Percentiles rank a stretch among this genome's conserved stretches.
Conservation (phyloP, 495 filamentous ascomycete species). For the Daldinia bambusicola region DNA sequence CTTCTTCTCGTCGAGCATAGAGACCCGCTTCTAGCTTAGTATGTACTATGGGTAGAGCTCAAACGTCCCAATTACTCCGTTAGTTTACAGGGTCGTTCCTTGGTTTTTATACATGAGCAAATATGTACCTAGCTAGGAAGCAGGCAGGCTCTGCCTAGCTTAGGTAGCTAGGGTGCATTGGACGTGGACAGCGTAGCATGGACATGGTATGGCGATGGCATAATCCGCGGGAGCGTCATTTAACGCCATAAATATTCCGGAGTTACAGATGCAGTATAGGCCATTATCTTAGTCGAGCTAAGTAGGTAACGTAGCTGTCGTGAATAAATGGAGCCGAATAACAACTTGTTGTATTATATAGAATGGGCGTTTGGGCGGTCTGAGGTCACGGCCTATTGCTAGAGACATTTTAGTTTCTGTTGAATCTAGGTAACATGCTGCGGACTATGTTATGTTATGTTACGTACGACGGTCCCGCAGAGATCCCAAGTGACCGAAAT, state of each 20-base stretch:
- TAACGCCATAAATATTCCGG: slow-evolving; percentile 4
- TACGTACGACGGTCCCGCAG: slow-evolving; percentile 8
- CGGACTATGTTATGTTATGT: background rate
- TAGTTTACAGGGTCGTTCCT: slow-evolving; percentile 21
- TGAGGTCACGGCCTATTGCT: background rate
- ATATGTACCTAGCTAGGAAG: background rate
- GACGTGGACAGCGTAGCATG: background rate
- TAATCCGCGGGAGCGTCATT: background rate
- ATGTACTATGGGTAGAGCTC: slow-evolving; percentile 1
- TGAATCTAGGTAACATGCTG: slow-evolving; percentile 6
- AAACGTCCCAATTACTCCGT: slow-evolving; percentile 22
- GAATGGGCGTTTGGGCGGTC: slow-evolving; percentile 1
- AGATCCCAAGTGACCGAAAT: slow-evolving; percentile 7
- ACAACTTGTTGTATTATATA: background rate
- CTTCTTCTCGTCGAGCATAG: slow-evolving; percentile 6
- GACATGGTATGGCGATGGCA: background rate
- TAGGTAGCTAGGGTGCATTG: too few species aligned
- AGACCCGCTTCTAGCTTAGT: slow-evolving; percentile 28
- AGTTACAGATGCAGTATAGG: slow-evolving; percentile 2
- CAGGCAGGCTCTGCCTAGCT: background rate
- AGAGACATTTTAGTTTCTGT: background rate
- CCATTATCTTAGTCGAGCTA: background rate
- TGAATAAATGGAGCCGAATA: background rate
- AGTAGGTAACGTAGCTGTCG: background rate
- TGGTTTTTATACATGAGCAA: slow-evolving; percentile 8